Conservation (phyloP, 1,284 basidiomycete genomes). For the Cryptococcus depauperatus region DNA sequence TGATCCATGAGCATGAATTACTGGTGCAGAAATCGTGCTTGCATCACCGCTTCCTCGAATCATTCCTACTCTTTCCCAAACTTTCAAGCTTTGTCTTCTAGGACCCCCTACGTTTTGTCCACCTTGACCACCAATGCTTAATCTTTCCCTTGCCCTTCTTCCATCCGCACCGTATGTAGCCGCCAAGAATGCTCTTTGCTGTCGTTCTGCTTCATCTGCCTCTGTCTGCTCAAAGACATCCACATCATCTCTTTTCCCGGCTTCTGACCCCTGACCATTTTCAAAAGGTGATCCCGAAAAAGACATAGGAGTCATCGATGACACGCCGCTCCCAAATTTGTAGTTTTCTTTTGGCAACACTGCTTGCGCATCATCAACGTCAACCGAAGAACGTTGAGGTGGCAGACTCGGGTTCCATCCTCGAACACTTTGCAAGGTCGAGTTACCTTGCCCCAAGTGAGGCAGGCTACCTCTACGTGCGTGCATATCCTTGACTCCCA, state of each 20-base stretch:
- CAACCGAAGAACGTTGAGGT: constrained; percentile 24
- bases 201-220: constrained; percentile 42
- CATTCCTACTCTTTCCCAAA: constrained; percentile 36
- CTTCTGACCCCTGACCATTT: constrained; percentile 8
- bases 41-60: constrained; percentile 1
- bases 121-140: constrained; percentile 30
- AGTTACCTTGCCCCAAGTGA: constrained; percentile 31
- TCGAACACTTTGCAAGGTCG: constrained; percentile 15
- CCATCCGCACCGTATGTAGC: constrained; percentile 40
- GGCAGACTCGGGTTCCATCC: constrained; percentile 28
- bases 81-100: constrained; percentile 31
- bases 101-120: constrained; percentile 13
- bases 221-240: constrained; percentile 37
- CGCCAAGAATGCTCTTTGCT: constrained; percentile 38
- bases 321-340: constrained; percentile 29
- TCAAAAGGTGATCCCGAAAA: constrained; percentile 15
- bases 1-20: not conserved
- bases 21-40: not conserved
- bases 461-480: constrained; percentile 34
- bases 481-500: not conserved
- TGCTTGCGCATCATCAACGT: constrained; percentile 15
- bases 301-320: constrained; percentile 5
- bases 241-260: constrained; percentile 10
- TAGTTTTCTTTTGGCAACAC: constrained; percentile 20
- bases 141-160: constrained; percentile 32